phyloP scores from a whole-genome alignment of 1,284 basidiomycete species.

The Testicularia cyperi region DNA sequence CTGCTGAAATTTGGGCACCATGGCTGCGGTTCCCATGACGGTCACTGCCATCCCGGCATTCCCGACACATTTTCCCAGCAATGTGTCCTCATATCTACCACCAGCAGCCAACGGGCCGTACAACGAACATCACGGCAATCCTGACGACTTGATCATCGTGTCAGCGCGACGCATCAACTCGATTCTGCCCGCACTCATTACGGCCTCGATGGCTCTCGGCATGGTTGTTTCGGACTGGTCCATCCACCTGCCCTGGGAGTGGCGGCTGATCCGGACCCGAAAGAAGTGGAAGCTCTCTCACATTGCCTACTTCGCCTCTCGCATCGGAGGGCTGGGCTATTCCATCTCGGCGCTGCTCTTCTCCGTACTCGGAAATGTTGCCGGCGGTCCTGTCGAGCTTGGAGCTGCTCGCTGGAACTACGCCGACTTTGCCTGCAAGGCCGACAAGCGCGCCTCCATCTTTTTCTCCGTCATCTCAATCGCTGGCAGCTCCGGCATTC shows the following conservation, averaged over 20 bases:
- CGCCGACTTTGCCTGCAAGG: slow-evolving; percentile 30
- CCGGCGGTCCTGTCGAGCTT: slow-evolving; percentile 14
- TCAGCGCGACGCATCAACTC: slow-evolving; percentile 31
- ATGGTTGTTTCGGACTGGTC: slow-evolving; percentile 39
- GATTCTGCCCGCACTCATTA: slow-evolving; percentile 23
- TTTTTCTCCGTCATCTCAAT: slow-evolving; percentile 33
- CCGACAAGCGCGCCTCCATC: slow-evolving; percentile 22
- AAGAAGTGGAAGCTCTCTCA: slow-evolving; percentile 41
- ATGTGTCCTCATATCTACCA: slow-evolving; percentile 3
- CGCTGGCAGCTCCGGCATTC: slow-evolving; percentile 35
- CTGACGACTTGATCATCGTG: slow-evolving; percentile 28
- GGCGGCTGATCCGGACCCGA: slow-evolving; percentile 23
- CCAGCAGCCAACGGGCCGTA: slow-evolving; percentile 10
- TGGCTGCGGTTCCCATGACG: slow-evolving; percentile 27
- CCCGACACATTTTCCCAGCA: slow-evolving; percentile 12
- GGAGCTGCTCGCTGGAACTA: slow-evolving; percentile 28
- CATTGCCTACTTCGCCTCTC: slow-evolving; percentile 38
- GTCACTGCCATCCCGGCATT: slow-evolving; percentile 33
- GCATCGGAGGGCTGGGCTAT: slow-evolving; percentile 29
- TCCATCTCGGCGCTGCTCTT: slow-evolving; percentile 25
- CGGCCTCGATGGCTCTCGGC: slow-evolving; percentile 30
- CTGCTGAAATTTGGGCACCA: no score
- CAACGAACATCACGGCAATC: not conserved
- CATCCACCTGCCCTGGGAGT: slow-evolving; percentile 36
- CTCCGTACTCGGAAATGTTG: slow-evolving; percentile 22